Base-by-base conservation (phyloP, 805 yeast species). In the Pachysolen tannophilus region DNA sequence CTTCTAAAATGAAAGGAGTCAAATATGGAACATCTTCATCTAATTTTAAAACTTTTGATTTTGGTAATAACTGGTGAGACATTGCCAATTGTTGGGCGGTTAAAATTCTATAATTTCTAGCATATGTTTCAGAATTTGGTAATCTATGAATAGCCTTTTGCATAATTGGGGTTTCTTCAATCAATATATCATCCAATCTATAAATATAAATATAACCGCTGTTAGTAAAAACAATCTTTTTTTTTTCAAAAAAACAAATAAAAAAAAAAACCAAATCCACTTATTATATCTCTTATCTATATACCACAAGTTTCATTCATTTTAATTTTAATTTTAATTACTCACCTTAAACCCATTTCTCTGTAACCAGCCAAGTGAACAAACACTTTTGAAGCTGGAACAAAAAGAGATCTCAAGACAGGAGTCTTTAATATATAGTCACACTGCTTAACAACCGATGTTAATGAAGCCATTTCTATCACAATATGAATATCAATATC, bases 41-140 rank as follows among this genome's bases (percentile, higher is more conserved):
- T 20, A 86, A 75, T 59, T 78, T 75, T 43, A 84, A 67, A 51
- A 80, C 82, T 64, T 90, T 80, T 53, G 72, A 72, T 43, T 75
- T 69, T 52, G 97, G 95, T 52, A 92, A 72, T 42, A 92, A 63
- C 53, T 83, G 87, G 60, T 86, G 94, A 38, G 88, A 69, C 48
- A 88, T 69, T 32, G 88, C 72, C 38, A 76, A 72, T 70, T 92
- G 98, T 59, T 82, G 88, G 43, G 97, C 96, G 48, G 94, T 84
- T 46, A 90, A 69, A 45, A 84, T 73, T 71, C 98, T 84, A 76
- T 69, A 92, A 57, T 81, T 82, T 70, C 98, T 85, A 45, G 94
- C 86, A 63, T 90, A 92, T 29, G 77, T 65, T 60, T 82, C 95
- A 36, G 75, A 77, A 34, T 75, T 74, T 47, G 96, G 94, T 53